Evolutionary conservation across 352 stramenopile genomes (phyloP).

Genomic region (Phytophthora pseudosyringae): DNA sequence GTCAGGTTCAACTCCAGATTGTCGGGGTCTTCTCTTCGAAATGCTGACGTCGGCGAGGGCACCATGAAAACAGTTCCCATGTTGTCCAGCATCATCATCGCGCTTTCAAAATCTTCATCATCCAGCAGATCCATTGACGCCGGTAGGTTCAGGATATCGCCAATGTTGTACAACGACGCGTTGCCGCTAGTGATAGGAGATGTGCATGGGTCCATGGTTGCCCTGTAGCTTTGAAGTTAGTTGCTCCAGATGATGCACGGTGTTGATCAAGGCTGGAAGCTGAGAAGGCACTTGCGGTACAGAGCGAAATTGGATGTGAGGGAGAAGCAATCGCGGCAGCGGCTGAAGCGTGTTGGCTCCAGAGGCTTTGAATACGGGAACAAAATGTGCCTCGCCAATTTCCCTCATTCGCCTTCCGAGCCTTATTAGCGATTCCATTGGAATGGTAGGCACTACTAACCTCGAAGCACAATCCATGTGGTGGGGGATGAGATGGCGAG

Average conservation of each 20-base stretch:
- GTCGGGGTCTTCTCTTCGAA: constrained; percentile 46
- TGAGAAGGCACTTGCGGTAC: constrained; percentile 31
- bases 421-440: constrained; percentile 16
- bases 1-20: constrained; percentile 52
- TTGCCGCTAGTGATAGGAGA: constrained; percentile 25
- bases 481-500: constrained; percentile 10
- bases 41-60: constrained; percentile 24
- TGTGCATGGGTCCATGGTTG: constrained; percentile 31
- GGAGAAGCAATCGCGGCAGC: constrained; percentile 9
- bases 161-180: constrained; percentile 42
- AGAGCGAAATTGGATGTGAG: constrained; percentile 37
- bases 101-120: constrained; percentile 71
- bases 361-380: not conserved
- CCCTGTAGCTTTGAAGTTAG: constrained; percentile 1
- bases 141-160: constrained; percentile 55
- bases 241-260: constrained; percentile 1
- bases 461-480: not conserved
- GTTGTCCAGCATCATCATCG: constrained; percentile 70
- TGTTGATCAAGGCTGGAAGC: not conserved
- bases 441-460: not conserved
- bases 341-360: constrained; percentile 1
- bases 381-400: not conserved
- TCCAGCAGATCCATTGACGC: constrained; percentile 55
- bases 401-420: constrained; percentile 6
- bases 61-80: constrained; percentile 2